Percentiles rank a stretch among this genome's conserved stretches.
Conservation (phyloP, 495 filamentous ascomycete species). For the Xylaria venustula region DNA sequence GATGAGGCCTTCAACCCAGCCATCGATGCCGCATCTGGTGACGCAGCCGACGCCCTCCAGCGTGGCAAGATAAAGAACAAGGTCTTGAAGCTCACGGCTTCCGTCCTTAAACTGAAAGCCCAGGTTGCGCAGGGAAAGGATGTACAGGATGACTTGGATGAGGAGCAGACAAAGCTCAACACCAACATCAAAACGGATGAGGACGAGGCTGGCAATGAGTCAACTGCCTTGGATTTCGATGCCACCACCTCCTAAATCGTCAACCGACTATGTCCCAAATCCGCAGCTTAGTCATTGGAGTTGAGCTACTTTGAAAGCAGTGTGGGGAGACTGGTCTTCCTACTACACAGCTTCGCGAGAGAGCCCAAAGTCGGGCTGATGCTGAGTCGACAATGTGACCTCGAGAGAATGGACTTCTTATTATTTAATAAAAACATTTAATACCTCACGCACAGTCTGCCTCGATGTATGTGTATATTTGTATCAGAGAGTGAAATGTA, state of each 20-base stretch:
- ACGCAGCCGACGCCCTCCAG: conserved; percentile 38
- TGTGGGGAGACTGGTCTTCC: not conserved
- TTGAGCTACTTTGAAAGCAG: not conserved
- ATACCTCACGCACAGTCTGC: not conserved
- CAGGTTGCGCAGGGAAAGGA: conserved; percentile 39
- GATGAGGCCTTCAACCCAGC: conserved; percentile 38
- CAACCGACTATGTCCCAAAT: conserved; percentile 14
- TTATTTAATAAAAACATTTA: not conserved
- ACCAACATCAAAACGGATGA: conserved; percentile 45
- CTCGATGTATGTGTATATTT: not conserved
- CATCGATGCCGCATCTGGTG: conserved; percentile 35
- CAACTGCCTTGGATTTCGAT: conserved; percentile 25
- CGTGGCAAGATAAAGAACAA: conserved; percentile 58
- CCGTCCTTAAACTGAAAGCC: conserved; percentile 33
- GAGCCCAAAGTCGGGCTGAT: not conserved
- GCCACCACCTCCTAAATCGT: no score
- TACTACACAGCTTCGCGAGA: not conserved
- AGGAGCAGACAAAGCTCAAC: conserved; percentile 44
- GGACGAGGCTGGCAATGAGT: conserved; percentile 33
- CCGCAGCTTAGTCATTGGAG: not conserved
- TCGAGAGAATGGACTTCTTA: conserved; percentile 7
- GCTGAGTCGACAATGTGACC: not conserved
- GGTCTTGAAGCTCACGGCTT: conserved; percentile 48
- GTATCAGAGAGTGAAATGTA: not conserved
- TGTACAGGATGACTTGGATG: conserved; percentile 26